phyloP scores from a whole-genome alignment of 495 filamentous ascomycete genomes.

The Cercophora scortea region DNA sequence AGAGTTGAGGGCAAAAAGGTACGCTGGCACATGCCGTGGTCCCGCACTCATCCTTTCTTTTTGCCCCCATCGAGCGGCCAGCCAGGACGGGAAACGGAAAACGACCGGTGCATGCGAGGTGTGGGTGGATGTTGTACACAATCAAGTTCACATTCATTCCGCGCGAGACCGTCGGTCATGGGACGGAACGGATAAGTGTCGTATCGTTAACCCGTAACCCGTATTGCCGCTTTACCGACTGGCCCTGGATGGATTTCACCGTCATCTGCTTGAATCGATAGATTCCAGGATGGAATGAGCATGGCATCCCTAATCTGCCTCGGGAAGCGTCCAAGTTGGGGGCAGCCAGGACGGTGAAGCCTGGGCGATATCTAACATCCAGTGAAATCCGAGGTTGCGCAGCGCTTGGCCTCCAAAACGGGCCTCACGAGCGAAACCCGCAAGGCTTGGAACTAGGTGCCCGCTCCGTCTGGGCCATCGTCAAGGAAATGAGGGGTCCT shows the following conservation, averaged over 20 bases:
- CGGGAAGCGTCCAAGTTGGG: not conserved
- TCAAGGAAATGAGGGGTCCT: constrained; percentile 15
- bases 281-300: not conserved
- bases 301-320: not conserved
- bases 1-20: constrained; percentile 3
- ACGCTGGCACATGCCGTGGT: constrained; percentile 9
- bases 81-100: too few species aligned
- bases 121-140: too few species aligned
- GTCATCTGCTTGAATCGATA: not conserved
- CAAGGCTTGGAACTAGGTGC: not conserved
- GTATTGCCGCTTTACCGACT: constrained; percentile 10
- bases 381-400: not conserved
- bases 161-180: too few species aligned
- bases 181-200: not conserved
- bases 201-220: not conserved
- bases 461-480: not conserved
- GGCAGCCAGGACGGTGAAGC: not conserved
- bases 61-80: too few species aligned
- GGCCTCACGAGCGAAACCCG: constrained; percentile 8
- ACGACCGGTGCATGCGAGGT: too few species aligned
- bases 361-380: not conserved
- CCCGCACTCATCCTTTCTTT: not conserved
- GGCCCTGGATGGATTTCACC: constrained; percentile 1
- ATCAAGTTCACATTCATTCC: too few species aligned
- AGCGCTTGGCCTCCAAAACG: constrained; percentile 20